Evolutionary conservation across 306 rosid genomes (phyloP).

Genomic region (Crotalaria pallida): DNA sequence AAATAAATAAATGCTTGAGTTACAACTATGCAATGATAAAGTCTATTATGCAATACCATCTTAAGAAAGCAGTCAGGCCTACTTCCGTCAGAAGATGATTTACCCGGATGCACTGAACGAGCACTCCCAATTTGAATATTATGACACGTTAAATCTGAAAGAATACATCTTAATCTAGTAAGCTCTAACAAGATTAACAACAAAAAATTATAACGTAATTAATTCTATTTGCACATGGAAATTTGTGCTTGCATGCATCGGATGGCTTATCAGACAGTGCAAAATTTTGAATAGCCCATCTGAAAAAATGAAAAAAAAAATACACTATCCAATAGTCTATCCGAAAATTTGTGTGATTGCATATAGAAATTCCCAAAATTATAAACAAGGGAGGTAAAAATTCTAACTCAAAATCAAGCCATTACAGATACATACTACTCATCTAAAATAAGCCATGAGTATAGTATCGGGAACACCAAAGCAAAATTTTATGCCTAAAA

Average conservation of each 20-base stretch:
- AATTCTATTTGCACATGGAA: too few relatives aligned
- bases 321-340: too few relatives aligned
- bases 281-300: too few relatives aligned
- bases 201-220: too few relatives aligned
- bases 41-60: constrained; percentile 50
- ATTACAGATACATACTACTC: background rate
- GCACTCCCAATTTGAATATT: constrained; percentile 62
- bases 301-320: too few relatives aligned
- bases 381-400: background rate
- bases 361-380: too few relatives aligned
- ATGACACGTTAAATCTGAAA: constrained; percentile 47
- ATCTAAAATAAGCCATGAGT: background rate
- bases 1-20: too few relatives aligned
- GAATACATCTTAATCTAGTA: constrained; percentile 6
- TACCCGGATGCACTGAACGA: constrained; percentile 68
- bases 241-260: too few relatives aligned
- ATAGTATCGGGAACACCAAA: background rate
- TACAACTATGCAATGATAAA: background rate
- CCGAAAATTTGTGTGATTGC: too few relatives aligned
- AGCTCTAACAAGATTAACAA: background rate
- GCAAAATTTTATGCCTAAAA: background rate
- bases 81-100: constrained; percentile 42
- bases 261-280: too few relatives aligned
- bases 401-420: background rate
- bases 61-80: constrained; percentile 75